phyloP scores from a whole-genome alignment of 371 early-diverging fungal genomes.

The Conidiobolus incongruus region DNA sequence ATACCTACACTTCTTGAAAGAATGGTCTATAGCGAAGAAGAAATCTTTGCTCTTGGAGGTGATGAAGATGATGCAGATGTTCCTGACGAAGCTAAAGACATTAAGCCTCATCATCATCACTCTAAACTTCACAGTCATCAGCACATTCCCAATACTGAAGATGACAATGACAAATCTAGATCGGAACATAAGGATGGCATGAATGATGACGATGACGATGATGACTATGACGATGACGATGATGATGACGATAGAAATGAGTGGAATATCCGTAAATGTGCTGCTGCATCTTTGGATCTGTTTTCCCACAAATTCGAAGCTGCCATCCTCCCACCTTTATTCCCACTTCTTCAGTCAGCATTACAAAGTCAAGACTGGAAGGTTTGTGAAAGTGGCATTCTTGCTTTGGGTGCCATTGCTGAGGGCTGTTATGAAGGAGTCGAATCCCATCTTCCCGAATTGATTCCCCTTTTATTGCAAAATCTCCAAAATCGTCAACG shows the following conservation, averaged over 20 bases:
- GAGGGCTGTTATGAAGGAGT: constrained; percentile 81
- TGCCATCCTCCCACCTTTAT: constrained; percentile 47
- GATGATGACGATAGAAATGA: constrained; percentile 72
- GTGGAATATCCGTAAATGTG: constrained; percentile 95
- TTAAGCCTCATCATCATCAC: constrained; percentile 81
- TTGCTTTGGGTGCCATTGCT: constrained; percentile 91
- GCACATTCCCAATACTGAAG: constrained; percentile 19
- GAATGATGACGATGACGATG: constrained; percentile 41
- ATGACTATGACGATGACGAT: constrained; percentile 68
- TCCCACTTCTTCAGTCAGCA: constrained; percentile 67
- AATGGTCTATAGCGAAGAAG: constrained; percentile 88
- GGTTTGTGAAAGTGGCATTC: constrained; percentile 77
- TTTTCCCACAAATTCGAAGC: constrained; percentile 64
- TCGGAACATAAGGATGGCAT: no score
- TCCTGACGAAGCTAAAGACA: constrained; percentile 69
- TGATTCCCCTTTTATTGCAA: constrained; percentile 62
- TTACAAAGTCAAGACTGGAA: constrained; percentile 70
- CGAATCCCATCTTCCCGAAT: constrained; percentile 61
- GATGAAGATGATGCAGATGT: constrained; percentile 65
- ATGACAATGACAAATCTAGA: constrained; percentile 9
- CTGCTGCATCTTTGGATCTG: constrained; percentile 89
- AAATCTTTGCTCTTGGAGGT: constrained; percentile 46
- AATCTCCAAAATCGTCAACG: constrained; percentile 66
- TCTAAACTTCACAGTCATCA: constrained; percentile 50
- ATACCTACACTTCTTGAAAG: constrained; percentile 75